These are phyloP conservation scores for Handroanthus guayacan DNA, from an alignment of 257 asterid species.

Conservation along the genomic window DNA sequence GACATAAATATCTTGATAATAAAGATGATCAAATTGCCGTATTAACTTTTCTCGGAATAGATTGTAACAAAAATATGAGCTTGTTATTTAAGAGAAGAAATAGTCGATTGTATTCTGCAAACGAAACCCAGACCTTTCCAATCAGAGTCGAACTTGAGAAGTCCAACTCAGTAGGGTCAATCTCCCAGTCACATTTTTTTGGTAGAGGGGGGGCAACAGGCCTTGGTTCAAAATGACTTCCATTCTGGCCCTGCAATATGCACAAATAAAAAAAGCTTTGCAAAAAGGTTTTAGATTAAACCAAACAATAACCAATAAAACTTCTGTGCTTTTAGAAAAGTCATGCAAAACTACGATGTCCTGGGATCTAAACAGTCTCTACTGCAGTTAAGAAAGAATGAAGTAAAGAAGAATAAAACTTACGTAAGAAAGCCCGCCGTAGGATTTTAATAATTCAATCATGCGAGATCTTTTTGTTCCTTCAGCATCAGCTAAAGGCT, in stretches of 20 bases:
- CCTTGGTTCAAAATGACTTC: constrained; percentile 97
- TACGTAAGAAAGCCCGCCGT: constrained; percentile 92
- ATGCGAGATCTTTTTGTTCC: constrained; percentile 77
- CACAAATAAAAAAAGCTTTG: constrained; percentile 19
- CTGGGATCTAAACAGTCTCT: background rate
- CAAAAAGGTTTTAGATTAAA: too few species aligned
- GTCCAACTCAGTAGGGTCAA: constrained; percentile 91
- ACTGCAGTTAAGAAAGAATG: constrained; percentile 7
- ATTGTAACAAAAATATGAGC: constrained; percentile 2
- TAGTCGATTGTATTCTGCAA: constrained; percentile 6
- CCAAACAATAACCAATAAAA: too few species aligned
- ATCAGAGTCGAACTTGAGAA: constrained; percentile 71
- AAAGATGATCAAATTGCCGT: background rate
- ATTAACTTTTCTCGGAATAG: background rate
- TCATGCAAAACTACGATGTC: background rate
- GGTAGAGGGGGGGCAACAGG: constrained; percentile 93
- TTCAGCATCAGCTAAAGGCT: constrained; percentile 99
- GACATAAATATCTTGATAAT: constrained; percentile 6
- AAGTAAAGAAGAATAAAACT: constrained; percentile 43
- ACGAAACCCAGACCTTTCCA: constrained; percentile 74
- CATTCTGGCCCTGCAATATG: constrained; percentile 85
- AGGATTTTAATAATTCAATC: constrained; percentile 73
- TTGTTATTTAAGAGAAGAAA: constrained; percentile 19
- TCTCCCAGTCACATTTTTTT: constrained; percentile 98
- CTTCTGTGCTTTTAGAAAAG: too few species aligned